Evolutionary conservation across 2,329 filamentous ascomycete genomes (phyloP), one percentile per base, ranked within the genome.

Genomic region (Pseudogymnoascus sp.): DNA sequence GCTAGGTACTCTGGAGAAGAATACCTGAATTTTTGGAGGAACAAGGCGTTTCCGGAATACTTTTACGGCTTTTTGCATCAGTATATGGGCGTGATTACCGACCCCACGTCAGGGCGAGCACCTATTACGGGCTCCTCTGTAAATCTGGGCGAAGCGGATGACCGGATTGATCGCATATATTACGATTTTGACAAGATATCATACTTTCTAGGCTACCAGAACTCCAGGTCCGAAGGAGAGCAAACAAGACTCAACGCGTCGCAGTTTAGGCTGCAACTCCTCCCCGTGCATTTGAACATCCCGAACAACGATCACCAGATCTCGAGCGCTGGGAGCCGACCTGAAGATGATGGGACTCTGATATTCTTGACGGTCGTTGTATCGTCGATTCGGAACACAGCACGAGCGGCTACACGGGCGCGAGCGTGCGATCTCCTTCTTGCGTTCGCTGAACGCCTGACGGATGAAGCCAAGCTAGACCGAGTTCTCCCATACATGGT

Each of bases 1-100:
- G 91, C 91, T 69, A 85, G 95, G 68, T 96, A 96, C 74, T 92
- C 91, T 17, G 93, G 95, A 1, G 92, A 97, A 64, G 91, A 97
- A 71, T 97, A 97, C 68, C 80, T 99, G 9, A 88, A 92, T 21
- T 93, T 96, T 70, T 97, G 91, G 86, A 90, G 91, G 70, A 85
- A 85, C 56, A 97, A 93, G 72, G 91, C 93, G 3, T 99, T 99
- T 67, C 96, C 95, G 0, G 86, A 90, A 64, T 99, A 99, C 76
- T 99, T 99, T 71, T 97, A 97, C 79, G 96, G 86, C 72, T 97
- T 99, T 72, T 80, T 99, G 33, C 95, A 99, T 73, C 93, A 97
- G 71, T 96, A 99, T 73, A 97, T 99, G 91, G 90, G 91, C 68
- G 83, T 96, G 62, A 90, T 99, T 66, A 97, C 95, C 3, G 92